A percentile compares a stretch with the other conserved stretches of the same genome.
Evolutionary conservation across 768 basidiomycete genomes (phyloP).

Genomic region (Mrakia hoshinonis): DNA sequence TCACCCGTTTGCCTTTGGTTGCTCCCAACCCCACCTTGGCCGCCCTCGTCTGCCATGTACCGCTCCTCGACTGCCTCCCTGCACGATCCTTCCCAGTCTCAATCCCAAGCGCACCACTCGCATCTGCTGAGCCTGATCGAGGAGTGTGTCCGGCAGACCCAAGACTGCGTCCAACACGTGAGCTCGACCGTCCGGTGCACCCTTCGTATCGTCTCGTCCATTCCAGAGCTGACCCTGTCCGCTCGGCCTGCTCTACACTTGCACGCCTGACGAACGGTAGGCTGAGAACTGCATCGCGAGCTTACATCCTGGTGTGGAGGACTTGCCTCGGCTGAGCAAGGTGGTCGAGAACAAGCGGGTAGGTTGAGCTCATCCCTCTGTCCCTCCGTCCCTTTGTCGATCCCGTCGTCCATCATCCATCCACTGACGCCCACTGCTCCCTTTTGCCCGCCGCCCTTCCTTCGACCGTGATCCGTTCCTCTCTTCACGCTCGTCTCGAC

Average conservation of each 20-base stretch:
- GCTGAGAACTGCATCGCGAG: conserved; percentile 15
- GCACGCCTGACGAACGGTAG: not conserved
- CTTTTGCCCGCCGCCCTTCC: too few species aligned
- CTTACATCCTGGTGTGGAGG: conserved; percentile 35
- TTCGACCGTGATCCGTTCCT: too few species aligned
- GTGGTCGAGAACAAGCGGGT: conserved; percentile 63
- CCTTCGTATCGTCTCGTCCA: not conserved
- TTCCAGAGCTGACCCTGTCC: too few species aligned
- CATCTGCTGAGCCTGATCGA: conserved; percentile 13
- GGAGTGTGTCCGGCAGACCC: conserved; percentile 23
- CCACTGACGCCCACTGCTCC: too few species aligned
- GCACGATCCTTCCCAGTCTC: not conserved
- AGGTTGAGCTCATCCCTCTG: conserved; percentile 28
- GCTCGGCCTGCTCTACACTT: not conserved
- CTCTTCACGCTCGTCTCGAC: too few species aligned
- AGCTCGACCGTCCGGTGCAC: not conserved
- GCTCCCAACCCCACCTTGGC: not conserved
- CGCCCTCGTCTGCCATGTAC: not conserved
- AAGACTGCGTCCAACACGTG: conserved; percentile 20
- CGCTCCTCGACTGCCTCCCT: not conserved
- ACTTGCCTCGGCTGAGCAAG: conserved; percentile 61
- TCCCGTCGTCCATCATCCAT: too few species aligned
- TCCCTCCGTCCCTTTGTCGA: not conserved
- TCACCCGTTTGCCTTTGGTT: not conserved
- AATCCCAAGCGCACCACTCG: not conserved